Evolutionary conservation across 2,329 filamentous ascomycete genomes (phyloP).

Genomic region (Pseudogymnoascus sp.): DNA sequence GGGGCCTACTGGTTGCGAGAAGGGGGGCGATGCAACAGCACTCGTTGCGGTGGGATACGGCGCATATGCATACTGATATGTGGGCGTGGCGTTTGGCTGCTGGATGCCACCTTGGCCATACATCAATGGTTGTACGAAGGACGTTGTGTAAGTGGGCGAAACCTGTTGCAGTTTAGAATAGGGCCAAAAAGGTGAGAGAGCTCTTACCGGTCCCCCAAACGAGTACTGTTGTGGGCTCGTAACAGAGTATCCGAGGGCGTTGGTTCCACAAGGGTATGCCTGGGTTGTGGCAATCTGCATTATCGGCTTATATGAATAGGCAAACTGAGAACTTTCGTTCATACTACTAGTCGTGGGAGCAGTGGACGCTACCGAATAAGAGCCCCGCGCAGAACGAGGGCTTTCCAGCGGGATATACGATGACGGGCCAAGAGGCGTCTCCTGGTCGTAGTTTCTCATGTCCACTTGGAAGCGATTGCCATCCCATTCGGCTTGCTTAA

Average conservation of each 20-base stretch:
- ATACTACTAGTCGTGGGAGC: conserved; percentile 6
- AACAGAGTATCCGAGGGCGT: background rate
- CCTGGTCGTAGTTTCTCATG: conserved; percentile 7
- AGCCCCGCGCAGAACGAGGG: background rate
- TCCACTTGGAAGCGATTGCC: background rate
- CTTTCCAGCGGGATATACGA: conserved; percentile 2
- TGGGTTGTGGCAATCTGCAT: conserved; percentile 5
- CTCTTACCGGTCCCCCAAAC: background rate
- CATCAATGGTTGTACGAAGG: conserved; percentile 6
- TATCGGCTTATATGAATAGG: conserved; percentile 4
- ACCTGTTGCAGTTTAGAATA: background rate
- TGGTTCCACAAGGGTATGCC: background rate
- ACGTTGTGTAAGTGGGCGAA: conserved; percentile 1
- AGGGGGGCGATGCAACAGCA: background rate
- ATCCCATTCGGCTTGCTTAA: conserved; percentile 2
- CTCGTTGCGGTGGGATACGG: background rate
- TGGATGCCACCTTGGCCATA: conserved; percentile 4
- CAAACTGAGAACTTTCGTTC: conserved; percentile 3
- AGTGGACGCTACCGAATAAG: background rate
- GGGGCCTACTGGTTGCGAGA: background rate
- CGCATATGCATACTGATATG: conserved; percentile 7
- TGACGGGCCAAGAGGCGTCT: background rate
- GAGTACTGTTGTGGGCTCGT: background rate
- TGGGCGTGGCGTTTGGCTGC: background rate
- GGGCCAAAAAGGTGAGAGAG: background rate